Evolutionary conservation across 495 filamentous ascomycete species (phyloP), one percentile per base, ranked within the genome.

Genomic region (Aspergillus indologenus): DNA sequence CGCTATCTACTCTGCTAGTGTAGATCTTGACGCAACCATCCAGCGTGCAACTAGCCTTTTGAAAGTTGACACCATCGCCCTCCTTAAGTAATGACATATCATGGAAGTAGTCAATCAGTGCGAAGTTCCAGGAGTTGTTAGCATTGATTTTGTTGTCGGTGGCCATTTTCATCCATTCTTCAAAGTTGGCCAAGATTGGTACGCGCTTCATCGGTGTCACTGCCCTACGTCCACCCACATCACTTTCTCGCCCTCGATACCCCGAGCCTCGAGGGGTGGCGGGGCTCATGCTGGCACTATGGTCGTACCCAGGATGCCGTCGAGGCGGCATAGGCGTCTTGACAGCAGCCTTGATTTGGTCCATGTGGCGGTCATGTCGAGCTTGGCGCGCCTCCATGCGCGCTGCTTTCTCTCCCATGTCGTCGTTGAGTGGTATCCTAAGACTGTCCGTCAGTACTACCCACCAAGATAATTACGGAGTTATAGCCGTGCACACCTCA

Each of bases 121-220:
- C 94, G 73, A 99, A 97, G 67, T 98, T 97, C 94, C 94, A 99
- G 18, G 94, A 97, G 72, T 99, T 99, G 22, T 89, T 86, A 45
- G 94, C 95, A 69, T 98, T 99, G 76, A 99, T 99, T 81, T 99
- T 99, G 79, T 99, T 99, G 78, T 99, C 94, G 21, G 93, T 98
- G 11, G 95, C 95, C 90, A 98, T 92, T 83, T 98, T 99, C 95
- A 99, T 98, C 94, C 94, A 98, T 68, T 99, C 95, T 72, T 99
- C 94, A 66, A 98, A 99, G 74, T 98, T 98, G 53, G 95, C 95
- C 53, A 98, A 71, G 56, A 99, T 89, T 0, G 94, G 95, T 31
- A 96, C 90, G 45, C 94, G 89, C 80, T 96, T 96, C 88, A 96
- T 91, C 17, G 94, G 94, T 29, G 94, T 98, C 51, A 96, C 88